phyloP scores from a whole-genome alignment of 257 asterid genomes.

The Anisodus tanguticus region DNA sequence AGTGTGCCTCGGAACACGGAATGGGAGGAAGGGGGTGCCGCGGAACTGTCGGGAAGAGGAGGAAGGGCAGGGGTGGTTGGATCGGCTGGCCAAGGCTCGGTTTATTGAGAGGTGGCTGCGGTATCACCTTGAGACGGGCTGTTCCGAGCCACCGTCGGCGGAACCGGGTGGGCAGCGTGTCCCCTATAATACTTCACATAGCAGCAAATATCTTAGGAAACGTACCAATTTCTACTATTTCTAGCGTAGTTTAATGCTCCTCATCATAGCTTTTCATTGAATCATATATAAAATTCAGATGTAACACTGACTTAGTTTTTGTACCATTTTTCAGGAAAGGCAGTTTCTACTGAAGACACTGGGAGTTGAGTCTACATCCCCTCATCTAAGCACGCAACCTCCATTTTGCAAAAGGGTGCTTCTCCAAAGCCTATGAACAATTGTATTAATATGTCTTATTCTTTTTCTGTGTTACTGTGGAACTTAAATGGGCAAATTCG shows the following conservation, averaged over 20 bases:
- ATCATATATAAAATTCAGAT: neutral
- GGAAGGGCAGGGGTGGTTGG: too few relatives aligned
- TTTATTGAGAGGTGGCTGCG: too few relatives aligned
- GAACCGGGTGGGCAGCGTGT: too few relatives aligned
- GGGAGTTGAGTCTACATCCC: neutral
- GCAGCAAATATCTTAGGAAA: too few relatives aligned
- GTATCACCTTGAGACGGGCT: too few relatives aligned
- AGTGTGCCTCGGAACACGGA: too few relatives aligned
- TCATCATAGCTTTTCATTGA: neutral
- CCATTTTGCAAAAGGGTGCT: neutral
- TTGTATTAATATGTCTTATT: neutral
- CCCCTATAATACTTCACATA: too few relatives aligned
- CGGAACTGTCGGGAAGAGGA: too few relatives aligned
- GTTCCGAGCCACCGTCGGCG: too few relatives aligned
- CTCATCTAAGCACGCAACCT: neutral
- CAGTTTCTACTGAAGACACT: conserved; percentile 6
- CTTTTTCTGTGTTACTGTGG: neutral
- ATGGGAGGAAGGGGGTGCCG: too few relatives aligned
- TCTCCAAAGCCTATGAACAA: neutral
- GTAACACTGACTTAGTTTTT: neutral
- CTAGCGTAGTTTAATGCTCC: neutral
- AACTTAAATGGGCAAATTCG: neutral
- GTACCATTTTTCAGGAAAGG: conserved; percentile 6
- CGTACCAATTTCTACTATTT: neutral
- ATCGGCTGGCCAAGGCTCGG: too few relatives aligned